Evolutionary conservation across 192 early-diverging fungal species (phyloP), one percentile per base, ranked within the genome.

Genomic region (Mortierella claussenii): DNA sequence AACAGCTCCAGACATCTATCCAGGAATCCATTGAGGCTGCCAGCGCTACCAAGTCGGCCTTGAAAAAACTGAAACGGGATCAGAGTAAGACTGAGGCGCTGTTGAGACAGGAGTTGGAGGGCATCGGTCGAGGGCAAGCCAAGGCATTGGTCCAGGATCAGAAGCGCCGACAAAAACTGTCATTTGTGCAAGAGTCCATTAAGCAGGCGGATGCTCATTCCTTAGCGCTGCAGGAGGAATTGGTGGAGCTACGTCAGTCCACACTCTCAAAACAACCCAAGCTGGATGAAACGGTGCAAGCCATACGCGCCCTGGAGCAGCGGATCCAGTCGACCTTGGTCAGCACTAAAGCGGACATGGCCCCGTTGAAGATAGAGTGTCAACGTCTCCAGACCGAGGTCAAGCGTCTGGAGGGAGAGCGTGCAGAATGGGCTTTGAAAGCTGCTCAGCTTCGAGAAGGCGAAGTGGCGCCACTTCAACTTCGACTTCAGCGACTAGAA

Each of bases 141-240:
- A 76, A 76, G 37, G 52, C 59, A 6, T 18, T 61, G 27, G 26
- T 67, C n/a, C 73, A 76, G 65, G 73, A 76, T 55, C 73, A 76
- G 46, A 76, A 76, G 36, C 56, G 73, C 13, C 58, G 65, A 33
- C 73, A 76, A 47, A 76, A 76, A 28, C 33, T 76, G 13, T 76
- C 73, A 2, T 76, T 76, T 33, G 27, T 76, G 21, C 73, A 76
- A 30, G 73, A 76, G n/a, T 76, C 73, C 13, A 76, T 76, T 28
- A 76, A 76, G 45, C 73, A 76, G 37, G 54, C 73, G 1, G 65
- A 76, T 23, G 73, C 65, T 2, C 57, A 55, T 7, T 13, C 73
- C 0, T 4, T 34, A 7, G 3, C 53, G 0, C 46, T 76, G 1
- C 63, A 61, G 21, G 47, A 67, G 1, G 64, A 76, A 34, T 30